These are phyloP conservation scores for Sutorius eximius DNA, from an alignment of 1,284 basidiomycete species.

Conservation along the genomic window DNA sequence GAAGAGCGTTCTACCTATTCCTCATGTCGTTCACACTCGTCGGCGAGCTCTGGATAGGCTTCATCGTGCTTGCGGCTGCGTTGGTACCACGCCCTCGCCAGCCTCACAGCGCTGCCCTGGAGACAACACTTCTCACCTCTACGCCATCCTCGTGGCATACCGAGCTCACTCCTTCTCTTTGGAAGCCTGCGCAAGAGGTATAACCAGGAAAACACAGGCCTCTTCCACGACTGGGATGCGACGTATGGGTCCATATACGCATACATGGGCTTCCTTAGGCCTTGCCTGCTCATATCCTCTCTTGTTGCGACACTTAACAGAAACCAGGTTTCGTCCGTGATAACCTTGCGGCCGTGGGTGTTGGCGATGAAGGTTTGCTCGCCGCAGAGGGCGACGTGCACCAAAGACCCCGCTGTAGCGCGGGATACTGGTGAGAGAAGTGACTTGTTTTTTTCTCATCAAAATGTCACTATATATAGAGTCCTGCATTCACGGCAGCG, in stretches of 20 bases:
- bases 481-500: constrained; percentile 57
- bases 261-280: constrained; percentile 56
- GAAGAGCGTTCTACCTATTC: not conserved
- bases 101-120: constrained; percentile 38
- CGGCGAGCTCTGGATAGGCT: not conserved
- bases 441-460: constrained; percentile 1
- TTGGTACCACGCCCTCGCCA: constrained; percentile 26
- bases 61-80: not conserved
- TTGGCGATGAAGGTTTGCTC: constrained; percentile 47
- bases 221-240: constrained; percentile 49
- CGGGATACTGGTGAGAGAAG: constrained; percentile 42
- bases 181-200: constrained; percentile 59
- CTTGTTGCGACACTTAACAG: constrained; percentile 60
- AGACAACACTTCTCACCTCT: constrained; percentile 41
- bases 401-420: constrained; percentile 38
- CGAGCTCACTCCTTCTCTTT: constrained; percentile 48
- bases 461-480: constrained; percentile 30
- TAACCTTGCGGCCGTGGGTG: constrained; percentile 54
- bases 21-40: not conserved
- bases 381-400: constrained; percentile 56
- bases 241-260: constrained; percentile 52
- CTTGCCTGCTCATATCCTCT: constrained; percentile 59
- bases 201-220: constrained; percentile 56
- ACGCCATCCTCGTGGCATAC: constrained; percentile 36
- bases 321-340: constrained; percentile 65